phyloP scores from a whole-genome alignment of 495 filamentous ascomycete species.

The Rostrohypoxylon terebratum region DNA sequence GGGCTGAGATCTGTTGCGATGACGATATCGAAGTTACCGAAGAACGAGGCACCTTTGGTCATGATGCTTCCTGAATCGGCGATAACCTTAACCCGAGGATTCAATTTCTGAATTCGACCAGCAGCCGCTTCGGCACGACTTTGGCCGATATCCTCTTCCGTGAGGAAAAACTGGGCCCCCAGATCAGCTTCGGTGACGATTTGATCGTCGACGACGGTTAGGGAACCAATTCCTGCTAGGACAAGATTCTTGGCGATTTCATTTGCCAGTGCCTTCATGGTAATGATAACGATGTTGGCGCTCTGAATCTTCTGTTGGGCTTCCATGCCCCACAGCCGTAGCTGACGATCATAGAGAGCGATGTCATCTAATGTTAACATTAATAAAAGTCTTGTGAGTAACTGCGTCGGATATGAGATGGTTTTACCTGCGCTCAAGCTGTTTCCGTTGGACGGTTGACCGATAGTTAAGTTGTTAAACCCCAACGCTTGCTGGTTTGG shows the following conservation, averaged over 20 bases:
- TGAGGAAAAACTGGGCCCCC: constrained; percentile 88
- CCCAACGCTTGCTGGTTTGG: constrained; percentile 27
- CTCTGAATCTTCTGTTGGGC: constrained; percentile 90
- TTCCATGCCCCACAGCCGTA: constrained; percentile 97
- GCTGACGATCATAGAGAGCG: constrained; percentile 96
- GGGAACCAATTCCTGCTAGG: constrained; percentile 88
- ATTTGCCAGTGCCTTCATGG: constrained; percentile 88
- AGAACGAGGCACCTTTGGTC: constrained; percentile 75
- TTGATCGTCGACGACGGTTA: constrained; percentile 89
- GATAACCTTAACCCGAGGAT: constrained; percentile 85
- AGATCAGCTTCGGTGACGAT: constrained; percentile 83
- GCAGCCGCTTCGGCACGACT: constrained; percentile 88
- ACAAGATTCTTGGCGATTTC: constrained; percentile 99
- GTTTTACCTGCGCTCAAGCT: constrained; percentile 34
- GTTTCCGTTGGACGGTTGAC: constrained; percentile 35
- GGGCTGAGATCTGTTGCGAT: constrained; percentile 93
- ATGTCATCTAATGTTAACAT: constrained; percentile 79
- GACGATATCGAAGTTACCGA: constrained; percentile 80
- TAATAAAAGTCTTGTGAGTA: constrained; percentile 5
- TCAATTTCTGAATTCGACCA: constrained; percentile 82
- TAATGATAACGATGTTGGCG: constrained; percentile 90
- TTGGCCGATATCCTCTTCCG: constrained; percentile 74
- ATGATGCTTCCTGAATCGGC: constrained; percentile 74
- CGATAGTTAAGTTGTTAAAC: constrained; percentile 6
- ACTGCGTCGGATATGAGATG: background rate